Evolutionary conservation across 257 asterid species (phyloP), one percentile per base, ranked within the genome.

Genomic region (Rhazya stricta): DNA sequence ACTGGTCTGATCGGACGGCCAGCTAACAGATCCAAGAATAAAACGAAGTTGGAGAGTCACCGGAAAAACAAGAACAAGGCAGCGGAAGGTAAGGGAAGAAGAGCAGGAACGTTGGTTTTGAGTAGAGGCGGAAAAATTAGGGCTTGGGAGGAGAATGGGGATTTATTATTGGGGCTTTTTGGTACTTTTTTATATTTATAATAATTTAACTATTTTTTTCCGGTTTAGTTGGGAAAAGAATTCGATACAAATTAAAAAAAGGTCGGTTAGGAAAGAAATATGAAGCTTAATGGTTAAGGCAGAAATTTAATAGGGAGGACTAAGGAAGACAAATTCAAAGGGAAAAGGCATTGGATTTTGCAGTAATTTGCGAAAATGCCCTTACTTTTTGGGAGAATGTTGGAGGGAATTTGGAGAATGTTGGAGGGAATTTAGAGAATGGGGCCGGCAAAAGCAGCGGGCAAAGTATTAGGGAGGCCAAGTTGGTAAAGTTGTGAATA

Each of bases 91-190:
- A 50, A 30, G 32, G 21, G 30, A 18, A 36, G 48, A 30, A 27
- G 6, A 3, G 34, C 42, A 36, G 51, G 56, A 50, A 71, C 70
- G 79, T 67, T 25, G 79, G 39, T 30, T 37, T 48, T 3, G 69
- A 18, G 41, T 23, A 51, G 29, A 18, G 70, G 71, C 53, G 71
- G 46, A 42, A 69, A 56, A 48, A 8, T 61, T 70, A 62, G 81
- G 81, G 79, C 46, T 57, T 27, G 54, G 12, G 72, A 60, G 25
- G 72, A 36, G 32, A 41, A 53, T 21, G 69, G 43, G 23, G 15
- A 8, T 13, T 69, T 69, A 76, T 13, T 67, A 2, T 43, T 78
- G 81, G 81, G 81, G 81, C 77, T 71, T 71, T 78, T 78, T 63
- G 73, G 81, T 78, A 78, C 81, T 78, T 78, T 78, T 78, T 78